phyloP scores from a whole-genome alignment of 2,329 filamentous ascomycete species.

The Ophiostoma pallidulum region DNA sequence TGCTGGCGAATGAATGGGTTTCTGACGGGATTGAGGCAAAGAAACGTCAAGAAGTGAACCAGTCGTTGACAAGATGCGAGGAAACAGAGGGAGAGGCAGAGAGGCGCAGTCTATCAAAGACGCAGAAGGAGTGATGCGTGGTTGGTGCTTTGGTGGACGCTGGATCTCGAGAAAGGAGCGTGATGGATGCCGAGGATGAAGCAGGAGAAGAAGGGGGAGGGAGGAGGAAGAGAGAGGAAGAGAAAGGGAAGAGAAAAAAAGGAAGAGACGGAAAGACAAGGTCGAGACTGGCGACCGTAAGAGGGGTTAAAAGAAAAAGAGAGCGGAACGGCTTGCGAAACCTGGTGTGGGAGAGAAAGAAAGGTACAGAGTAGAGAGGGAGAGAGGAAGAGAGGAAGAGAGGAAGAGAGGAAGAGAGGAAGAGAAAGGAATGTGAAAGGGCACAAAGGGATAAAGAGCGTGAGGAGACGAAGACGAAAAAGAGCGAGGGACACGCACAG shows the following conservation, averaged over 20 bases:
- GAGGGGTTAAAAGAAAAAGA: slow-evolving; percentile 9
- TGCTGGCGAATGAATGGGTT: no score
- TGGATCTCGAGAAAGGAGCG: slow-evolving; percentile 15
- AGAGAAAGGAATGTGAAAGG: neutral
- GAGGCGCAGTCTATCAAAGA: slow-evolving; percentile 43
- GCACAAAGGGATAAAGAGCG: neutral
- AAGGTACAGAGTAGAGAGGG: neutral
- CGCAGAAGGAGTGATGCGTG: slow-evolving; percentile 33
- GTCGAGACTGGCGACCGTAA: slow-evolving; percentile 15
- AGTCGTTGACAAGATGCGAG: slow-evolving; percentile 12
- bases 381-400: slow-evolving; percentile 2
- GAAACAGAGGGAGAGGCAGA: slow-evolving; percentile 12
- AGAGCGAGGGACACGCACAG: neutral
- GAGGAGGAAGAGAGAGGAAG: neutral
- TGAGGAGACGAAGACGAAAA: neutral
- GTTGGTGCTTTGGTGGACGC: slow-evolving; percentile 20
- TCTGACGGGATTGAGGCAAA: slow-evolving; percentile 3
- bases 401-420: neutral
- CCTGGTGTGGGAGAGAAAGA: neutral
- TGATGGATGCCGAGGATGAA: slow-evolving; percentile 7
- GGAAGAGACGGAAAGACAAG: slow-evolving; percentile 2
- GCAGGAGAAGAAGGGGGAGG: slow-evolving; percentile 1
- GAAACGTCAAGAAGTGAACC: slow-evolving; percentile 8
- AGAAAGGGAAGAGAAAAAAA: neutral
- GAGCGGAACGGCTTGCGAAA: slow-evolving; percentile 11